These are phyloP conservation scores for Physaria fendleri DNA, from an alignment of 345 rosid genomes.

Conservation along the genomic window DNA sequence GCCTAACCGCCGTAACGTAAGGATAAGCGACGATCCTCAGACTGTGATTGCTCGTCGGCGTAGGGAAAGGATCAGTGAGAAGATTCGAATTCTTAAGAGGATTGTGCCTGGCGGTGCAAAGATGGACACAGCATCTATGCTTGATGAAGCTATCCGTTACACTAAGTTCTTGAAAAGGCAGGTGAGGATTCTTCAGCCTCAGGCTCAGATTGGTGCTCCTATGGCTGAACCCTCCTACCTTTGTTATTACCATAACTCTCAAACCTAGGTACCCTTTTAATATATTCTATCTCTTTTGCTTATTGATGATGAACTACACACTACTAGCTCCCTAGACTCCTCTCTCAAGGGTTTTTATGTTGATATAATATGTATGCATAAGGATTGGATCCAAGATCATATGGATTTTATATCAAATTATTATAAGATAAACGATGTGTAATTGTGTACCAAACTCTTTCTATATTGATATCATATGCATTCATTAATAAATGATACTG, in stretches of 20 bases:
- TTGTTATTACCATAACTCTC: slow-evolving; percentile 8
- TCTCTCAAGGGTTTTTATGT: neutral
- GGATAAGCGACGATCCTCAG: slow-evolving; percentile 90
- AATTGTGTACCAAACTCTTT: neutral
- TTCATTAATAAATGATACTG: neutral
- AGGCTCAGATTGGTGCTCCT: slow-evolving; percentile 25
- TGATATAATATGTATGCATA: neutral
- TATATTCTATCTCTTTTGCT: neutral
- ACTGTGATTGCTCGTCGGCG: slow-evolving; percentile 91
- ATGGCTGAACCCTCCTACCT: slow-evolving; percentile 23
- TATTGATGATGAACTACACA: neutral
- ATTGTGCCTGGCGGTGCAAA: slow-evolving; percentile 93
- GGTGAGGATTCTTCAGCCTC: slow-evolving; percentile 61
- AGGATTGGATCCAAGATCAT: neutral
- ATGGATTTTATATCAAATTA: neutral
- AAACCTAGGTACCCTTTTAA: neutral
- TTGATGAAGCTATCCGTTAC: slow-evolving; percentile 84
- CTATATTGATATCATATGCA: neutral
- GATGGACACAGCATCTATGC: slow-evolving; percentile 97
- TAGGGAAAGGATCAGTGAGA: slow-evolving; percentile 89
- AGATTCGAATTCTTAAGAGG: slow-evolving; percentile 76
- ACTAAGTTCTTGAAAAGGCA: slow-evolving; percentile 90
- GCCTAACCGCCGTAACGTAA: slow-evolving; percentile 79
- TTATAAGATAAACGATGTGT: neutral
- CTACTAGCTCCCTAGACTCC: neutral